These are phyloP conservation scores for Chrysopogon serrulatus DNA, from an alignment of 176 grass and related monocot genomes.

Conservation along the genomic window DNA sequence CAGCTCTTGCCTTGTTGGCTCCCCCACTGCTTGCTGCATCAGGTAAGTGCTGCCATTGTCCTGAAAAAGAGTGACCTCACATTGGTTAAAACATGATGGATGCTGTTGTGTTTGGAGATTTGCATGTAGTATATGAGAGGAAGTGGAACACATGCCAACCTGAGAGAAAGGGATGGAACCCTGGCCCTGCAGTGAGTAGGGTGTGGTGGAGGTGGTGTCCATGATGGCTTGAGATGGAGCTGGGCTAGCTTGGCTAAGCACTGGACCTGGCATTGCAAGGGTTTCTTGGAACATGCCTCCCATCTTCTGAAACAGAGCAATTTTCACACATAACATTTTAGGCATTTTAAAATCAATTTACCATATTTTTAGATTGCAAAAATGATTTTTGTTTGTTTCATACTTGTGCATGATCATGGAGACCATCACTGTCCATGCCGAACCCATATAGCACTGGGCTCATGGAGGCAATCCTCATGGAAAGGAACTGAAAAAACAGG, in stretches of 20 bases:
- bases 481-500: slow-evolving; percentile 70
- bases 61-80: slow-evolving; percentile 42
- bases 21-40: slow-evolving; percentile 64
- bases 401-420: slow-evolving; percentile 50
- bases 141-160: slow-evolving; percentile 19
- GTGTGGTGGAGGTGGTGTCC: slow-evolving; percentile 31
- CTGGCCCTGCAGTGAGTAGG: slow-evolving; percentile 50
- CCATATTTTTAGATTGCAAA: neutral
- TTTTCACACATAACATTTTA: neutral
- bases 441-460: slow-evolving; percentile 62
- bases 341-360: neutral
- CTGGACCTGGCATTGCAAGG: slow-evolving; percentile 43
- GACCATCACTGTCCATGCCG: slow-evolving; percentile 44
- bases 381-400: neutral
- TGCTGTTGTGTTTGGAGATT: slow-evolving; percentile 18
- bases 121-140: slow-evolving; percentile 11
- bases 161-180: slow-evolving; percentile 51
- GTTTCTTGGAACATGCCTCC: slow-evolving; percentile 54
- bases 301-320: slow-evolving; percentile 44
- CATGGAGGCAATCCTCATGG: slow-evolving; percentile 92
- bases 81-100: slow-evolving; percentile 29
- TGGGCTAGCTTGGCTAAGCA: slow-evolving; percentile 35
- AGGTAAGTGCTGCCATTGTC: slow-evolving; percentile 50
- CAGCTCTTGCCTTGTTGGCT: slow-evolving; percentile 69
- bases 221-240: slow-evolving; percentile 49